phyloP scores from a whole-genome alignment of 2,329 filamentous ascomycete species.

The Aspergillus viridinutans region DNA sequence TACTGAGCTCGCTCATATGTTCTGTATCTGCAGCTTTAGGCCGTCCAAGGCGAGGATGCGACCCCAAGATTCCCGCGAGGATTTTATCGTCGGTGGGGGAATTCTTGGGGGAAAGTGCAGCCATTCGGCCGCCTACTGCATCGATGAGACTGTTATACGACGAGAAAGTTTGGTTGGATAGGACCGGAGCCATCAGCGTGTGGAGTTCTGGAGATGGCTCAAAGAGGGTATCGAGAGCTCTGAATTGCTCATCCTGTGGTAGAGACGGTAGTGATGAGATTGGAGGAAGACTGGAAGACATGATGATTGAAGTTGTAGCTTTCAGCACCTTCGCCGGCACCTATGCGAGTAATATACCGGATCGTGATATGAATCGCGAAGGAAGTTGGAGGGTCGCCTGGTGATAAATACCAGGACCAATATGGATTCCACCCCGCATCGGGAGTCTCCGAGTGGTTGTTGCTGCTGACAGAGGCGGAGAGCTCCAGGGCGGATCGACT shows the following conservation, averaged over 20 bases:
- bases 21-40: constrained; percentile 49
- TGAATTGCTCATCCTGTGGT: constrained; percentile 49
- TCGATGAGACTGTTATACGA: constrained; percentile 68
- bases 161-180: constrained; percentile 57
- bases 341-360: background rate
- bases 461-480: constrained; percentile 13
- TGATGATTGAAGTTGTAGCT: constrained; percentile 4
- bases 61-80: constrained; percentile 69
- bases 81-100: constrained; percentile 50
- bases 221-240: constrained; percentile 72
- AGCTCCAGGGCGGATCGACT: constrained; percentile 11
- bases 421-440: constrained; percentile 16
- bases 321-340: background rate
- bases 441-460: constrained; percentile 16
- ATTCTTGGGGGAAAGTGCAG: constrained; percentile 52
- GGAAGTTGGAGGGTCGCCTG: constrained; percentile 1
- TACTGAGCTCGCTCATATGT: constrained; percentile 65
- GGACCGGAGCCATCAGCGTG: constrained; percentile 62
- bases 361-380: background rate
- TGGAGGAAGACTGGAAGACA: constrained; percentile 50
- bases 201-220: constrained; percentile 76
- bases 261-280: constrained; percentile 55
- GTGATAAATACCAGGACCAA: background rate
- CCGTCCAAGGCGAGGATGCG: constrained; percentile 79
- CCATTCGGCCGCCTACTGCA: constrained; percentile 61